These are phyloP conservation scores for Teratosphaeriaceae sp. DNA, from an alignment of 2,329 filamentous ascomycete genomes.

Conservation along the genomic window DNA sequence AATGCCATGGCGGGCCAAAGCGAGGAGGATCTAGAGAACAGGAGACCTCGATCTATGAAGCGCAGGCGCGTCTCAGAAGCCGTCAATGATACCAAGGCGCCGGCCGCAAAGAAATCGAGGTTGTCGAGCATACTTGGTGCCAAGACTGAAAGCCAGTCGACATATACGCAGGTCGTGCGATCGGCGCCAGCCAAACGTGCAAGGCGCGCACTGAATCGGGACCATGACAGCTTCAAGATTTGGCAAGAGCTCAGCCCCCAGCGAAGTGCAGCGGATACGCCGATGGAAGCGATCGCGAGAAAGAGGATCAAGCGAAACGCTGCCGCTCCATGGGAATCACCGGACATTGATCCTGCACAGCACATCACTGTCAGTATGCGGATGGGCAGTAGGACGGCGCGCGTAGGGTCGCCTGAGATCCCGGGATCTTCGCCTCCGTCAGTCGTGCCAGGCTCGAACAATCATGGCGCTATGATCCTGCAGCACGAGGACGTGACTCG, in stretches of 20 bases:
- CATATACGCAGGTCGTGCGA: conserved; percentile 6
- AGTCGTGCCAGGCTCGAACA: too few species aligned
- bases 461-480: too few species aligned
- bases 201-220: not conserved
- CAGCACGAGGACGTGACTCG: not conserved
- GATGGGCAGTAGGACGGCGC: too few species aligned
- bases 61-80: too few species aligned
- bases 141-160: conserved; percentile 8
- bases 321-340: too few species aligned
- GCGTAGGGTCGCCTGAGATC: too few species aligned
- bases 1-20: too few species aligned
- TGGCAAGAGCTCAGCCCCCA: conserved; percentile 1
- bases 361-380: too few species aligned
- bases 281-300: conserved; percentile 2
- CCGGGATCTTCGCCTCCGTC: too few species aligned
- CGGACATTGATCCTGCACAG: too few species aligned
- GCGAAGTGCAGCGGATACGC: not conserved
- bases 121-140: conserved; percentile 7
- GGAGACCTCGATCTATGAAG: conserved; percentile 2
- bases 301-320: not conserved
- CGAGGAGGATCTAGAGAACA: conserved; percentile 6
- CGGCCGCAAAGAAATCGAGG: not conserved
- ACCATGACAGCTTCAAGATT: not conserved
- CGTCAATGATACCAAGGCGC: not conserved
- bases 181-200: not conserved